Evolutionary conservation across 192 early-diverging fungal genomes (phyloP).

Genomic region (Mortierella antarctica): DNA sequence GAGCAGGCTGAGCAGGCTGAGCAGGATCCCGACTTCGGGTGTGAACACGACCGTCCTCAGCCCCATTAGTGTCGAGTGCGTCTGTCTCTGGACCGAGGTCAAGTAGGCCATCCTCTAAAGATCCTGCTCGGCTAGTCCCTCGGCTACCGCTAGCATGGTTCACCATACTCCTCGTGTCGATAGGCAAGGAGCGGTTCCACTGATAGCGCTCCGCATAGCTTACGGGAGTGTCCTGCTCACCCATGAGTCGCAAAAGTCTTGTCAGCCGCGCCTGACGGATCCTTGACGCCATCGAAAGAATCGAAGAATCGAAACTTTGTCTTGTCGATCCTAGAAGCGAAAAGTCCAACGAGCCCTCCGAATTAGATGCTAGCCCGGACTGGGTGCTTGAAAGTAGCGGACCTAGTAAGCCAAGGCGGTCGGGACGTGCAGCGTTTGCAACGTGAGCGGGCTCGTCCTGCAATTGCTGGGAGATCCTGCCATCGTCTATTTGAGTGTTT

Average conservation of each 20-base stretch:
- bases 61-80: neutral
- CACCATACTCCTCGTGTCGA: conserved; percentile 34
- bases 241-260: conserved; percentile 25
- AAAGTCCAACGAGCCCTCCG: neutral
- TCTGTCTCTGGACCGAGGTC: conserved; percentile 18
- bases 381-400: conserved; percentile 35
- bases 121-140: conserved; percentile 29
- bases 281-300: conserved; percentile 30
- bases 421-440: neutral
- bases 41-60: neutral
- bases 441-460: no score
- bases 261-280: conserved; percentile 31
- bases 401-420: conserved; percentile 30
- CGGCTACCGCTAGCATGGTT: conserved; percentile 40
- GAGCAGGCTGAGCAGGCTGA: neutral
- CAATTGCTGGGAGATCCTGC: no score
- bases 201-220: conserved; percentile 14
- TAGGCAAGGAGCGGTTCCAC: conserved; percentile 10
- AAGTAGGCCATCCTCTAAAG: conserved; percentile 19
- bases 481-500: no score
- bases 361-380: neutral
- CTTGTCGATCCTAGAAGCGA: conserved; percentile 15
- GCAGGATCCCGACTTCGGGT: neutral
- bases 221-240: conserved; percentile 3
- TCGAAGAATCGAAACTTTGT: conserved; percentile 20